Percentiles rank a stretch among this genome's conserved stretches.
These are phyloP conservation scores for Hypericum androsaemum DNA, from an alignment of 345 rosid species.

Conservation along the genomic window DNA sequence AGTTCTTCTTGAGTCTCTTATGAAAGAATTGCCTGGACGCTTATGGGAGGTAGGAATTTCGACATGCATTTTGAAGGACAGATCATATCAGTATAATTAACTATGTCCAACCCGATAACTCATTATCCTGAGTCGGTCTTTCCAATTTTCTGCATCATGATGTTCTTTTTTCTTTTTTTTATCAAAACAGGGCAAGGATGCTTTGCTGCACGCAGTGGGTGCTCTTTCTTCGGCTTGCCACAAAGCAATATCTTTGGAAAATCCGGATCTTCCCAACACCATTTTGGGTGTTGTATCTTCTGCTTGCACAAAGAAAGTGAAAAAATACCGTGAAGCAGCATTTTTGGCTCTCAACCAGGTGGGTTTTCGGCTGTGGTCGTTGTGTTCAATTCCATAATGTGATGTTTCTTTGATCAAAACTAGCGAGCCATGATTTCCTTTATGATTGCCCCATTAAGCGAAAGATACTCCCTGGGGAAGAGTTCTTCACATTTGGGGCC, in stretches of 20 bases:
- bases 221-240: constrained; percentile 73
- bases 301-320: constrained; percentile 66
- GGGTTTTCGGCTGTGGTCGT: constrained; percentile 3
- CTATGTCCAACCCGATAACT: too few species aligned
- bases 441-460: too few species aligned
- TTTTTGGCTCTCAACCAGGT: constrained; percentile 75
- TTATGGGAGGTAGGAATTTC: constrained; percentile 71
- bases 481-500: too few species aligned
- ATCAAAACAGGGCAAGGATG: constrained; percentile 70
- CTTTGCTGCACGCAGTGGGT: constrained; percentile 68
- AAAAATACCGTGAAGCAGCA: constrained; percentile 80
- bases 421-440: too few species aligned
- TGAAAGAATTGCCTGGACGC: constrained; percentile 84
- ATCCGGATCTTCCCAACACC: constrained; percentile 45
- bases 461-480: too few species aligned
- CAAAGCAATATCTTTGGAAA: constrained; percentile 49
- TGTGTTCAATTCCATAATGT: neutral
- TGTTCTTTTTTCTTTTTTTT: constrained; percentile 12
- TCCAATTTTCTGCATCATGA: neutral
- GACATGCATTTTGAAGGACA: neutral
- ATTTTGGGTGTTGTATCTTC: constrained; percentile 57
- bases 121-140: too few species aligned
- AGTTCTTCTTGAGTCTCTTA: constrained; percentile 49
- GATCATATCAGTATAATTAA: too few species aligned
- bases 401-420: neutral